Base-by-base conservation (phyloP, 2,329 filamentous ascomycete species). In the Orbilia quercus region DNA sequence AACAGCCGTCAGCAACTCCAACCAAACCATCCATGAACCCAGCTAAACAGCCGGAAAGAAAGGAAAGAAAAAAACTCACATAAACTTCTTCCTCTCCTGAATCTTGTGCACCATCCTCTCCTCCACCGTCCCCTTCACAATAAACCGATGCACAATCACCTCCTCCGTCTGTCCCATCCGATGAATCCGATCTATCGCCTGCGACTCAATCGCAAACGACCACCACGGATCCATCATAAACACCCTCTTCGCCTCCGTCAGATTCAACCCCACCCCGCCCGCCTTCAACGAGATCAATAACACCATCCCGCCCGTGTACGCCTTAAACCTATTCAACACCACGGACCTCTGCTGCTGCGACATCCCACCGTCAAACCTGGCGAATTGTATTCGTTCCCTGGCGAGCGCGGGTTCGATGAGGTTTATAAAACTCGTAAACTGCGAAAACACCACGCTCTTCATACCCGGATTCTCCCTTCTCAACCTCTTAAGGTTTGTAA, bases 211-310 rank as follows among this genome's bases (percentile, higher is more conserved):
- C 0, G 95, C 93, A 81, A 94, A 99, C 79, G 91, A 96, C 95
- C 95, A 99, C 95, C 95, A 99, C 0, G 95, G 95, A 81, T 99
- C 95, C 95, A 99, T 98, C 91, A 99, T 96, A 82, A 90, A 99
- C 3, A 99, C 96, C 60, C 91, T 85, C 75, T 89, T 91, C 4
- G 95, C 95, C 76, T 89, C 89, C 0, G 94, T 98, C 74, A 99
- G 82, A 79, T 99, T 99, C 45, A 99, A 84, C 0, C 95, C 95
- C 0, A 99, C 95, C 22, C 95, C 96, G 2, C 96, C 95, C 0
- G 96, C 95, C 18, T 92, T 86, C 64, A 99, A 83, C 77, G 90
- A 94, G 57, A 99, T 86, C 1, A 99, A 84, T 2, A 99, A 83
- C 0, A 99, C 87, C 1, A 86, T 86, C 22, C 91, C 91, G 53